Conservation (phyloP, 2,329 filamentous ascomycete genomes). For the Venturia nashicola region DNA sequence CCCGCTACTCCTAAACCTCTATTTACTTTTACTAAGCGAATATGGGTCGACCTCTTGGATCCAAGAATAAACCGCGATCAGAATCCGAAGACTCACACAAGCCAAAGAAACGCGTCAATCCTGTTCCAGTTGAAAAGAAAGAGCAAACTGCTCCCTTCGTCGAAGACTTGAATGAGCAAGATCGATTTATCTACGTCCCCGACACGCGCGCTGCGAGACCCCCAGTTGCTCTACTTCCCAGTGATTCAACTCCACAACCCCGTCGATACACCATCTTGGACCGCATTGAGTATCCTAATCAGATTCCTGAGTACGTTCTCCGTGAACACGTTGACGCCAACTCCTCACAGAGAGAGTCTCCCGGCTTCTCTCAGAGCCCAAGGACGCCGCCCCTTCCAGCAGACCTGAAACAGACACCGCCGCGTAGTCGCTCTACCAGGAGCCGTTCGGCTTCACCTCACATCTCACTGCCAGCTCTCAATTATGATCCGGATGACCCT, state of each 20-base stretch:
- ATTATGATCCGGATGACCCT: slow-evolving; percentile 1
- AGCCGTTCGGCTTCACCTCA: background rate
- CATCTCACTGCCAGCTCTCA: background rate
- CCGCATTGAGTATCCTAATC: background rate
- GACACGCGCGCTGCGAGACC: background rate
- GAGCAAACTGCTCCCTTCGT: background rate
- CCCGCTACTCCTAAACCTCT: background rate
- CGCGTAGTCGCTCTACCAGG: background rate
- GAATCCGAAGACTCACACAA: background rate
- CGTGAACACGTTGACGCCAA: background rate
- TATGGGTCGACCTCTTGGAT: slow-evolving; percentile 1
- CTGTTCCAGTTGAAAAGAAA: background rate
- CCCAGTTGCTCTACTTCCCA: background rate
- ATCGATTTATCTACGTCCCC: slow-evolving; percentile 6
- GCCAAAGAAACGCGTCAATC: background rate
- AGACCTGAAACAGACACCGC: background rate
- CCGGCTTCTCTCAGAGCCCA: background rate
- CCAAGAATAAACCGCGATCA: background rate
- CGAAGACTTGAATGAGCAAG: background rate
- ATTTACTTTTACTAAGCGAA: slow-evolving; percentile 2
- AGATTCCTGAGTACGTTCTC: slow-evolving; percentile 4
- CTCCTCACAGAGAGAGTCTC: background rate
- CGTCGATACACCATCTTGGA: slow-evolving; percentile 7
- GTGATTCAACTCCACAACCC: background rate
- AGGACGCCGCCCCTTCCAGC: background rate